Conservation (phyloP, 371 early-diverging fungal genomes). For the Mucor racemosus region DNA sequence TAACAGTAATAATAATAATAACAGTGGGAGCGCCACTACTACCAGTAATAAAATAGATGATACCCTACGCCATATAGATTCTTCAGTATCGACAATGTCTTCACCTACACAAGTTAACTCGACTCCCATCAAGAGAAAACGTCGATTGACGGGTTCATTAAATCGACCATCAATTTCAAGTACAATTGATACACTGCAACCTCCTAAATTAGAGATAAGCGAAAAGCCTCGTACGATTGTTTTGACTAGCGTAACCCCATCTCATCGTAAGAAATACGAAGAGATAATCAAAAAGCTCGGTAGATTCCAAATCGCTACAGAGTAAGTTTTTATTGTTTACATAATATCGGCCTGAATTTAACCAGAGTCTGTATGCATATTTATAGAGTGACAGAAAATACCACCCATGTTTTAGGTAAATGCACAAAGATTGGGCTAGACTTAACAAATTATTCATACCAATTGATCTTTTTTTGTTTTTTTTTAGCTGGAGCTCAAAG, state of each 20-base stretch:
- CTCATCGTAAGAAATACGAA: conserved; percentile 17
- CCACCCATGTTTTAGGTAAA: conserved; percentile 26
- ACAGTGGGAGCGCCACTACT: not conserved
- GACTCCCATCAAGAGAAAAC: conserved; percentile 16
- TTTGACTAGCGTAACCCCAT: conserved; percentile 28
- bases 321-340: conserved; percentile 22
- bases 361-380: not conserved
- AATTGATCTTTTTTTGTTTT: not conserved
- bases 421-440: not conserved
- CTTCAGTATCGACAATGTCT: not conserved
- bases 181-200: not conserved
- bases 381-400: conserved; percentile 25
- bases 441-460: not conserved
- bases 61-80: not conserved
- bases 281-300: conserved; percentile 26
- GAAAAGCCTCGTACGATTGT: conserved; percentile 25
- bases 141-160: conserved; percentile 17
- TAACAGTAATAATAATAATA: not conserved
- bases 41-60: not conserved
- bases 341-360: not conserved
- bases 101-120: not conserved
- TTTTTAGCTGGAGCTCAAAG: conserved; percentile 21
- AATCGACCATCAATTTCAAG: conserved; percentile 1
- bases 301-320: conserved; percentile 20
- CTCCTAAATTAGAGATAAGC: not conserved